Base-by-base conservation (phyloP, 73 alveolate species). In the Paramecium primaurelia region DNA sequence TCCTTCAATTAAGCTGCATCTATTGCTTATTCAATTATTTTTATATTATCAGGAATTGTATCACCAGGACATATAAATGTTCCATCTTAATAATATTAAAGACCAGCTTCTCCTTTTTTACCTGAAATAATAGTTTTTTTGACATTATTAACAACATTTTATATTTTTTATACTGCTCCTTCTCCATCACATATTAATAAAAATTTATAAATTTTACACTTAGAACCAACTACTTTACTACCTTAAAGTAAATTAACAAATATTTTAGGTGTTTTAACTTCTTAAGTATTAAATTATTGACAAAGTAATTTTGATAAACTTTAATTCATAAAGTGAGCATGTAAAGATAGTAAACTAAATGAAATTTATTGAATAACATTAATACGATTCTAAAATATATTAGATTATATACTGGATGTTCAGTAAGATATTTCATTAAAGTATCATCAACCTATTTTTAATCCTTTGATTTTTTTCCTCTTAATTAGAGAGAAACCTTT, bases 81-180 rank as follows among this genome's bases (percentile, higher is more conserved):
- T 9, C 94, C 94, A 89, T 89, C 94, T 16, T 42, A 30, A 73
- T 89, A 83, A 51, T 6, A 89, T 40, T 71, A 47, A 28, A 89
- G 75, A 4, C 86, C 94, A 5, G 94, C 94, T 51, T 89, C 94
- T 32, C 94, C 94, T 44, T 71, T 71, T 71, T 89, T 89, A 18
- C 94, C 94, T 22, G 71, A 45, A 44, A 83, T 44, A 10, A 89
- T 89, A 14, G 91, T 54, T 60, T 89, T 89, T 71, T 49, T 69
- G 26, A 89, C 71, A 89, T 89, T 89, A 6, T 59, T 49, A 22
- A 85, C 77, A 12, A 89, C 88, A 89, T 54, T 71, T 20, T 58
- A 49, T 0, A 89, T 45, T 59, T 89, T 71, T 45, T 47, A 18
- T 30, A 77, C 42, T 16, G 73, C 59, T 37, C 71, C 88, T 42